These are phyloP conservation scores for Colletotrichum truncatum DNA, from an alignment of 2,329 filamentous ascomycete genomes.

Conservation along the genomic window DNA sequence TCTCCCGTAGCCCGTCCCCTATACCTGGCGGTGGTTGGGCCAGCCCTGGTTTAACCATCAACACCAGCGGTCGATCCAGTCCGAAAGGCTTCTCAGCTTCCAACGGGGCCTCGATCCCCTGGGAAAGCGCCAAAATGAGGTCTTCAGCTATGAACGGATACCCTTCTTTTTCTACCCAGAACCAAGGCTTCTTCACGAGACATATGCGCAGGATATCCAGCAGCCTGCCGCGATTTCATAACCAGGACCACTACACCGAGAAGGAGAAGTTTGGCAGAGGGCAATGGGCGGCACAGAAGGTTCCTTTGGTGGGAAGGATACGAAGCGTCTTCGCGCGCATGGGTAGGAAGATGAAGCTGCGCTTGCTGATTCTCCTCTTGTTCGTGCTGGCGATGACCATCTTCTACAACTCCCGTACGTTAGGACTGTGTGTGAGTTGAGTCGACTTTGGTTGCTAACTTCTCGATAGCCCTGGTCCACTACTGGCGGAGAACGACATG, in stretches of 20 bases:
- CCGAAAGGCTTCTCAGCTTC: constrained; percentile 62
- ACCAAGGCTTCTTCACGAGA: constrained; percentile 86
- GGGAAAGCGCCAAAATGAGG: constrained; percentile 84
- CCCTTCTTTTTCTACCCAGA: constrained; percentile 81
- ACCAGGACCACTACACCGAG: constrained; percentile 67
- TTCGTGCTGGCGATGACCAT: constrained; percentile 70
- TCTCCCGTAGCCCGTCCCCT: constrained; percentile 89
- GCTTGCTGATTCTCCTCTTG: constrained; percentile 66
- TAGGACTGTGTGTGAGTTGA: constrained; percentile 45
- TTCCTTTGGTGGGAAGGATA: constrained; percentile 58
- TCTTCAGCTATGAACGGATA: constrained; percentile 79
- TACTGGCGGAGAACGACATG: constrained; percentile 76
- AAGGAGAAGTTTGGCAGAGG: constrained; percentile 80
- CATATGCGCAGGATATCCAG: constrained; percentile 85
- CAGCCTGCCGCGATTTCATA: constrained; percentile 78
- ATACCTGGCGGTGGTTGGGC: constrained; percentile 88
- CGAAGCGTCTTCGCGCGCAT: constrained; percentile 58
- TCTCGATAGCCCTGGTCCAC: constrained; percentile 58
- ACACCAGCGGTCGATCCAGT: constrained; percentile 73
- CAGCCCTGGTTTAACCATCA: constrained; percentile 80
- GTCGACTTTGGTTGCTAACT: constrained; percentile 35
- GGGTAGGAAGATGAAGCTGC: constrained; percentile 72
- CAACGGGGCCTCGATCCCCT: constrained; percentile 72
- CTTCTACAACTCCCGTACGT: constrained; percentile 80
- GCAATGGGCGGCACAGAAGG: constrained; percentile 57